Base-by-base conservation (phyloP, 2,329 filamentous ascomycete genomes). In the Epichloe typhina region DNA sequence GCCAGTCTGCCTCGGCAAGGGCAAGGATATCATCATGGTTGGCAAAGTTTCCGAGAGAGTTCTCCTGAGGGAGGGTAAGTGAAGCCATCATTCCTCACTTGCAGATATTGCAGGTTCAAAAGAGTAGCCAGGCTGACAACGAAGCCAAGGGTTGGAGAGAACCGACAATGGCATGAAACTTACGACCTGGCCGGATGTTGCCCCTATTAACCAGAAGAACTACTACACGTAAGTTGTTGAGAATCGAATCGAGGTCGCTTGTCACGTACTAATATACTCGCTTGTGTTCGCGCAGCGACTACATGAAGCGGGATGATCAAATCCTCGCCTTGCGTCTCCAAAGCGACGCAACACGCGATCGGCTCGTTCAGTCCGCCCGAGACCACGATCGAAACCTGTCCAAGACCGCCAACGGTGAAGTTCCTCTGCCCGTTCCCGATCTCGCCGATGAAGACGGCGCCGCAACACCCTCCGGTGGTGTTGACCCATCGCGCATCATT, bases 101-200 rank as follows among this genome's bases (percentile, higher is more conserved):
- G n/a, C 49, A 47, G 46, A 54, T 37, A 55, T 59, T 63, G 56
- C 41, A n/a, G 39, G 19, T n/a, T n/a, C 21, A 8, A 17, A 37
- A n/a, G 11, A 36, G 15, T n/a, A 41, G n/a, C 41, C 26, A 33
- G 13, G 23, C 49, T 53, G 33, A 51, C 52, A 39, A 50, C 42
- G 41, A 46, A 40, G 26, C 23, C 38, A 65, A 96, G 91, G 93
- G 57, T 82, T 98, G 57, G 88, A 95, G 72, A 81, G 91, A 64
- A 97, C 93, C 54, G 93, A 98, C 74, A 98, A 98, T 79, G 90
- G 91, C 70, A 91, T 98, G 84, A 93, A 90, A 64, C 80, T 93
- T 64, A 87, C 89, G 46, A 94, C 79, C 66, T 98, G 93, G 91
- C 91, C 93, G 9, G 85, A 93, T 63, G 83, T 95, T 52, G 77